These are phyloP conservation scores for Symmetrospora coprosmae DNA, from an alignment of 768 basidiomycete genomes.

Conservation along the genomic window DNA sequence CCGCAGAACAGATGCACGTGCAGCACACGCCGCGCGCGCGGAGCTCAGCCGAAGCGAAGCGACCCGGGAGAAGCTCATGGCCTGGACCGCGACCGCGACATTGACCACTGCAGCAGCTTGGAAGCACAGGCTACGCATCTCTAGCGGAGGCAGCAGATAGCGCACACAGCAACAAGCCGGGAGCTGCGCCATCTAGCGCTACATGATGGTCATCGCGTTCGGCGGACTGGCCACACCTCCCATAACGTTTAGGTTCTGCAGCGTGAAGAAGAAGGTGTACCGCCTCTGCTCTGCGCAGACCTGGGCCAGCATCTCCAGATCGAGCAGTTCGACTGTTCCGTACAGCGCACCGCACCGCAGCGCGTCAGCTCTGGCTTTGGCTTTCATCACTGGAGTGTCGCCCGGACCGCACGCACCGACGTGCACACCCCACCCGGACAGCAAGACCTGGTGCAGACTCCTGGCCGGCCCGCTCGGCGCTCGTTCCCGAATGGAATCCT, in stretches of 20 bases:
- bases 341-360: background rate
- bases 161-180: too few relatives aligned
- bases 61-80: too few relatives aligned
- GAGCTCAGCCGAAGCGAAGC: too few relatives aligned
- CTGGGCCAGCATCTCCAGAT: slow-evolving; percentile 51
- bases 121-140: too few relatives aligned
- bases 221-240: slow-evolving; percentile 58
- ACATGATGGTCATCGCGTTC: slow-evolving; percentile 50
- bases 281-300: slow-evolving; percentile 48
- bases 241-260: slow-evolving; percentile 58
- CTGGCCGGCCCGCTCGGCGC: background rate
- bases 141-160: too few relatives aligned
- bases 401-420: slow-evolving; percentile 51
- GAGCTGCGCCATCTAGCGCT: too few relatives aligned
- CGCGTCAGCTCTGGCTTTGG: too few relatives aligned
- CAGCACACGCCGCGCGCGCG: too few relatives aligned
- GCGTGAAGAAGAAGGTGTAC: slow-evolving; percentile 63
- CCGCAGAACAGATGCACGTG: too few relatives aligned
- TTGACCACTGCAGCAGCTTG: too few relatives aligned
- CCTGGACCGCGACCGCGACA: too few relatives aligned
- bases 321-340: slow-evolving; percentile 53
- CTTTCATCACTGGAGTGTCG: too few relatives aligned
- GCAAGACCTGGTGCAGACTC: slow-evolving; percentile 3
- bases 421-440: slow-evolving; percentile 58
- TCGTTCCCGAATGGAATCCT: slow-evolving; percentile 4